These are phyloP conservation scores for Phyllachora maydis DNA, from an alignment of 2,329 filamentous ascomycete genomes.

Conservation along the genomic window DNA sequence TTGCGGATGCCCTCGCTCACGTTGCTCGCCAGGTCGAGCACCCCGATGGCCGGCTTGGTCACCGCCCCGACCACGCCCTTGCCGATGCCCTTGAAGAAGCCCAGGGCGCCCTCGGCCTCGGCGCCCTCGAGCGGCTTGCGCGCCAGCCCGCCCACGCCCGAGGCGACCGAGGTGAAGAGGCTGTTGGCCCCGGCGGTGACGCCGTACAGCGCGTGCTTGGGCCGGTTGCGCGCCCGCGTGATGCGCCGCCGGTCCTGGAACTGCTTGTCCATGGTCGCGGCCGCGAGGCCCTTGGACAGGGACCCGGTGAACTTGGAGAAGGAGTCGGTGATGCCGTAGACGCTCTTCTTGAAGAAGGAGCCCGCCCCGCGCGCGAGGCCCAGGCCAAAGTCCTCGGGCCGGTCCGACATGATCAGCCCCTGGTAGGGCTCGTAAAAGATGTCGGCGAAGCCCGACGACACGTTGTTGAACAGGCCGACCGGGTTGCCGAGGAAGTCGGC, in stretches of 20 bases:
- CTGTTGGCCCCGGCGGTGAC: constrained; percentile 92
- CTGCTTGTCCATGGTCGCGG: constrained; percentile 91
- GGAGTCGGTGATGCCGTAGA: constrained; percentile 92
- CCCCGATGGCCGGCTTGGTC: constrained; percentile 90
- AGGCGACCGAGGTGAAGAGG: constrained; percentile 79
- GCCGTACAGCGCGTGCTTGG: constrained; percentile 92
- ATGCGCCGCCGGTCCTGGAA: constrained; percentile 95
- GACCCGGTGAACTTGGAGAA: constrained; percentile 96
- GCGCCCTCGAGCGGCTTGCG: constrained; percentile 89
- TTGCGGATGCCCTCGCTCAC: constrained; percentile 95
- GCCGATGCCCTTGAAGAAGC: constrained; percentile 94
- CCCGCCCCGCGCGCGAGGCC: constrained; percentile 94
- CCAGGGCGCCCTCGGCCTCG: constrained; percentile 80
- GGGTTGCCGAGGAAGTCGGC: constrained; percentile 96
- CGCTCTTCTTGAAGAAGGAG: constrained; percentile 95
- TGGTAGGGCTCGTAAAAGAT: constrained; percentile 99
- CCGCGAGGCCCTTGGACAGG: constrained; percentile 88
- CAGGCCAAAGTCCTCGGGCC: constrained; percentile 82
- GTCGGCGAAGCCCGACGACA: constrained; percentile 89
- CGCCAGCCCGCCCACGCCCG: constrained; percentile 80
- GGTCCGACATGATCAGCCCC: constrained; percentile 82
- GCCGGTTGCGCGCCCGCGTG: constrained; percentile 76
- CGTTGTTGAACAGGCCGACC: constrained; percentile 93
- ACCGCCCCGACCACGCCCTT: constrained; percentile 89
- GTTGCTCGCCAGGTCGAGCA: constrained; percentile 92